Base-by-base conservation (phyloP, 2,329 filamentous ascomycete species). In the Penicillium sp. region DNA sequence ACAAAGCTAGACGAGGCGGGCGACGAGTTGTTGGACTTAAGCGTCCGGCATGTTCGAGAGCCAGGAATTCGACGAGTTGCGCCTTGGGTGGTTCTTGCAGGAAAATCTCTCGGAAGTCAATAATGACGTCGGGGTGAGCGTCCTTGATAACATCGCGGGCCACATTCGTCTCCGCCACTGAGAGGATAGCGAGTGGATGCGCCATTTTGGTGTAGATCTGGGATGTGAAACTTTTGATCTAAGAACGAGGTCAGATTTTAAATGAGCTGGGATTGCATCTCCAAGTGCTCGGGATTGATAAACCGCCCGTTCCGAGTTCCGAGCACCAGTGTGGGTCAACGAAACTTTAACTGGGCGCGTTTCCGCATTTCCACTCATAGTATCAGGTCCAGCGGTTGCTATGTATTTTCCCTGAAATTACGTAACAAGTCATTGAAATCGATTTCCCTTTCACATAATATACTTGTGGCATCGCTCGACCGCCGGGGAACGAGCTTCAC, bases 41-140 rank as follows among this genome's bases (percentile, higher is more conserved):
- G n/a, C 69, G 66, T 16, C 72, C 72, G 18, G 73, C 72, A 49
- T 81, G 78, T 56, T 81, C 79, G 2, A 77, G 65, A 0, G 74
- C 72, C 4, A 82, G 71, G 53, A 77, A 81, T 12, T 73, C 64
- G 45, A 75, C 73, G 51, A 81, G 70, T n/a, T 74, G 63, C 21
- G 70, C 67, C 54, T 82, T 82, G 21, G 74, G 68, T 1, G 79
- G 79, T 57, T 82, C 79, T 31, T 78, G 69, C 0, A 81, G 68
- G 54, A 71, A 80, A 26, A 81, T 81, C 54, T 79, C 77, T 1
- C 79, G 72, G 59, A 81, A 81, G 44, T 70, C 66, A 23, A 72
- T 65, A 23, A 71, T 61, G 4, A 65, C 65, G 36, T 64, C 52
- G 2, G 68, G 65, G 36, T 71, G 65, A 10, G 57, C 54, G 3